Conservation (phyloP, 495 filamentous ascomycete species). For the Staphylotrichum tortipilum region DNA sequence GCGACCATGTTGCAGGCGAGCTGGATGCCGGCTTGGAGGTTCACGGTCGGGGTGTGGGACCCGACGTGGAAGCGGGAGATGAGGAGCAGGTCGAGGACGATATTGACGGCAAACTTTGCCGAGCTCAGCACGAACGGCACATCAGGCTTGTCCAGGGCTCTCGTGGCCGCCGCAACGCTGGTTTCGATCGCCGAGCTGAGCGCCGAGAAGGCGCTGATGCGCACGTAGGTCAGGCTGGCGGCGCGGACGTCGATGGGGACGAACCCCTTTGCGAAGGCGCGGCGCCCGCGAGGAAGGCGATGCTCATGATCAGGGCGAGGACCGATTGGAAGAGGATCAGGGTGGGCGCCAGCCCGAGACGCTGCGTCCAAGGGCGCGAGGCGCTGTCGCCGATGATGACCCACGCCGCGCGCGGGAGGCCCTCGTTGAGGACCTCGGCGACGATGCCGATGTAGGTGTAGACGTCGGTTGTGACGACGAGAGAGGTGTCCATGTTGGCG, state of each 20-base stretch:
- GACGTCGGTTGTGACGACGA: constrained; percentile 60
- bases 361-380: constrained; percentile 41
- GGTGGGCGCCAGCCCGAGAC: constrained; percentile 55
- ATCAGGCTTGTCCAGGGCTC: constrained; percentile 64
- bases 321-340: constrained; percentile 51
- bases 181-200: constrained; percentile 56
- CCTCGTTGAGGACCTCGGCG: constrained; percentile 64
- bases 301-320: constrained; percentile 51
- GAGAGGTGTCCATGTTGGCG: constrained; percentile 54
- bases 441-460: constrained; percentile 53
- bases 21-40: constrained; percentile 55
- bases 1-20: constrained; percentile 53
- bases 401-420: constrained; percentile 61
- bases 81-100: constrained; percentile 60
- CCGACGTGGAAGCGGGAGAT: constrained; percentile 61
- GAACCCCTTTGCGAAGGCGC: constrained; percentile 50
- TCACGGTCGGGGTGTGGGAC: constrained; percentile 44
- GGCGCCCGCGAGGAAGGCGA: constrained; percentile 49
- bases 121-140: constrained; percentile 62
- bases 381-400: constrained; percentile 59
- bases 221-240: constrained; percentile 54
- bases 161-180: constrained; percentile 51
- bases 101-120: constrained; percentile 56
- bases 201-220: constrained; percentile 53
- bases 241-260: constrained; percentile 51